These are phyloP conservation scores for Achlya hypogyna DNA, from an alignment of 352 stramenopile species.

Conservation along the genomic window DNA sequence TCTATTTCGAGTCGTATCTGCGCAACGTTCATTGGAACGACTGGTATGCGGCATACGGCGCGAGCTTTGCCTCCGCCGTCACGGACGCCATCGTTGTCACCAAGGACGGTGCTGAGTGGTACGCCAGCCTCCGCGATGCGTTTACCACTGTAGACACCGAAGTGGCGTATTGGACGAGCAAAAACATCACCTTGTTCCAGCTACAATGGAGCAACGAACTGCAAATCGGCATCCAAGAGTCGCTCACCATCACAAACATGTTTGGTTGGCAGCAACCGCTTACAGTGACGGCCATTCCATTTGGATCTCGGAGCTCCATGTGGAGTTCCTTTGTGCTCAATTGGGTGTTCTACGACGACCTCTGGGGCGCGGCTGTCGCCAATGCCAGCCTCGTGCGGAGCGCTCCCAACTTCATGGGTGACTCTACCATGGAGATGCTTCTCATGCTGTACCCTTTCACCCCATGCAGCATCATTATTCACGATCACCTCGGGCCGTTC, in stretches of 20 bases:
- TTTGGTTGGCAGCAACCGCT: neutral
- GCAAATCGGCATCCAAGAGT: neutral
- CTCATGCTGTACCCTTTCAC: neutral
- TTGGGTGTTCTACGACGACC: neutral
- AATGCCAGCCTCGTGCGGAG: neutral
- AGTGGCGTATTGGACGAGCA: neutral
- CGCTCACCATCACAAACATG: neutral
- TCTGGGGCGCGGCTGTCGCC: neutral
- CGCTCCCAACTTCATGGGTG: neutral
- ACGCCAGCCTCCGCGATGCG: neutral
- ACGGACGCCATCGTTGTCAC: neutral
- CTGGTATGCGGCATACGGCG: neutral
- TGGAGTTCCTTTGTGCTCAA: neutral
- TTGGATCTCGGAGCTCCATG: neutral
- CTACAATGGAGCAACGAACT: neutral
- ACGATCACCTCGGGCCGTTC: neutral
- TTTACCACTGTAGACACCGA: neutral
- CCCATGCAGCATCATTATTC: neutral
- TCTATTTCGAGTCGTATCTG: neutral
- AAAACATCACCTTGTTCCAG: neutral
- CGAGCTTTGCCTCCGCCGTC: neutral
- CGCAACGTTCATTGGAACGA: conserved; percentile 4
- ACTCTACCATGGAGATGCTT: neutral
- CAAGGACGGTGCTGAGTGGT: neutral
- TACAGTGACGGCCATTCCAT: neutral